These are phyloP conservation scores for Umbelopsis vinacea DNA, from an alignment of 192 early-diverging fungal species.

Conservation along the genomic window DNA sequence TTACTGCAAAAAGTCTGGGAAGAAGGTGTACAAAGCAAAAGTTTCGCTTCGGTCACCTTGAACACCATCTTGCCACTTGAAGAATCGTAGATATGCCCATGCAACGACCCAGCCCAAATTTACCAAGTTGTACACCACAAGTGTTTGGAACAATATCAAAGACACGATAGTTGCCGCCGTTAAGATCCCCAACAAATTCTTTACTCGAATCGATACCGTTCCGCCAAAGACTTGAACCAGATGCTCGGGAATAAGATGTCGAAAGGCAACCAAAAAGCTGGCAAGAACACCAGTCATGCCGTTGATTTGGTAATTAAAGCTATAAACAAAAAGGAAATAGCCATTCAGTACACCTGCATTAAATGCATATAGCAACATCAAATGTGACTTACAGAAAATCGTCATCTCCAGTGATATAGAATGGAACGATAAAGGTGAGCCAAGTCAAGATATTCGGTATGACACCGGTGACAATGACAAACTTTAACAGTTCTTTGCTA, in stretches of 20 bases:
- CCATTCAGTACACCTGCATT: no score
- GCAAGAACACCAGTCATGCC: constrained; percentile 75
- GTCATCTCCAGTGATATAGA: constrained; percentile 59
- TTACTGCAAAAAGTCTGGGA: constrained; percentile 82
- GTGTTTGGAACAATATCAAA: constrained; percentile 52
- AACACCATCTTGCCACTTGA: constrained; percentile 76
- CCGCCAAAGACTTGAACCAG: constrained; percentile 65
- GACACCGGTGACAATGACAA: constrained; percentile 61
- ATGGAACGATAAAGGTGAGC: constrained; percentile 60
- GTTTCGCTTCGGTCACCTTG: constrained; percentile 89
- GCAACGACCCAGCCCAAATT: constrained; percentile 73
- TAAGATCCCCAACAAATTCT: constrained; percentile 56
- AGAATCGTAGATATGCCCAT: constrained; percentile 89
- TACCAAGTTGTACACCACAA: constrained; percentile 68
- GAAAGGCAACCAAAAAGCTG: constrained; percentile 86
- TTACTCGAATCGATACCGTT: constrained; percentile 72
- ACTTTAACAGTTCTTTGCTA: constrained; percentile 71
- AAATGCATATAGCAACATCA: constrained; percentile 4
- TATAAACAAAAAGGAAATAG: constrained; percentile 21
- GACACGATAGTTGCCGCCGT: constrained; percentile 46
- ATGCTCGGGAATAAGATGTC: constrained; percentile 91
- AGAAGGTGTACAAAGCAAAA: constrained; percentile 90
- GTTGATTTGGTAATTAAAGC: constrained; percentile 63
- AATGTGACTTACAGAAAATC: constrained; percentile 56
- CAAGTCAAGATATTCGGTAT: constrained; percentile 56